Conservation (phyloP, 2,329 filamentous ascomycete species). For the Fusarium sp. region DNA sequence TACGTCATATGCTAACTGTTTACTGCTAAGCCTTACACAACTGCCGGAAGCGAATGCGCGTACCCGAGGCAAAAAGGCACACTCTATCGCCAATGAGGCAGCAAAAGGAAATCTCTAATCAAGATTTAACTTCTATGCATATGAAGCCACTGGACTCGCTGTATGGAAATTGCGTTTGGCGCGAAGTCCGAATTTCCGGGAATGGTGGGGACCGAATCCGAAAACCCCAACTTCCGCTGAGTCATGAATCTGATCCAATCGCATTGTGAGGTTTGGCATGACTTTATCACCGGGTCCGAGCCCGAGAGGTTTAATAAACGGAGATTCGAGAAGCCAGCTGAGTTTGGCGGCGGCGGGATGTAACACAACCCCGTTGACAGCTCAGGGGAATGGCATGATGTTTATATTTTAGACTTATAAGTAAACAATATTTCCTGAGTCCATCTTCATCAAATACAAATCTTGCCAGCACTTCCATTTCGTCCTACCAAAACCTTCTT, state of each 20-base stretch:
- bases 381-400: neutral
- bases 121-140: neutral
- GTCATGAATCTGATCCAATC: neutral
- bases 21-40: neutral
- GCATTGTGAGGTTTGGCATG: accelerated
- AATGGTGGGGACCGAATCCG: neutral
- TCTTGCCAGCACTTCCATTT: neutral
- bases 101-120: neutral
- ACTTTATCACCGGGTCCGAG: neutral
- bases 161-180: neutral
- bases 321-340: neutral
- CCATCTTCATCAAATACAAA: too few relatives aligned
- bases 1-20: neutral
- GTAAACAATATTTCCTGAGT: neutral
- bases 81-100: too few relatives aligned
- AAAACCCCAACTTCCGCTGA: neutral
- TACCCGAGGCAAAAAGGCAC: too few relatives aligned
- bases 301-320: neutral
- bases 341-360: neutral
- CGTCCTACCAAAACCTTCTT: too few relatives aligned
- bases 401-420: neutral
- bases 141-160: neutral
- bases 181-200: neutral
- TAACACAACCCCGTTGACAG: neutral
- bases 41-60: neutral